Percentiles rank a stretch among this genome's conserved stretches.
Conservation (phyloP, 139 green algal genomes). For the Tetraselmis striata region DNA sequence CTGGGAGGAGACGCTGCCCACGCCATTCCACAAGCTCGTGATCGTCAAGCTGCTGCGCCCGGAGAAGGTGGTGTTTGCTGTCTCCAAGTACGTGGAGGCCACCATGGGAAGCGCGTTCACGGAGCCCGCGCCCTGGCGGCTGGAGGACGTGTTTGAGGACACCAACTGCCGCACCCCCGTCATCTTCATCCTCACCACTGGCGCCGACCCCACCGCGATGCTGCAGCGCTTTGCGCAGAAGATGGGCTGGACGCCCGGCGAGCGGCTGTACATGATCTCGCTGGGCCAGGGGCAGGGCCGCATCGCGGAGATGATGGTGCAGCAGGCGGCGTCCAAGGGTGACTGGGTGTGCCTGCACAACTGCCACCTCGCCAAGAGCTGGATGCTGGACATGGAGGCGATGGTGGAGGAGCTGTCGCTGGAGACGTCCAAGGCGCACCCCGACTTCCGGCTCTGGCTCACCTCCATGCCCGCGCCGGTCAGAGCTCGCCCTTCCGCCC, state of each 20-base stretch:
- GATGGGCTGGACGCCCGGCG: constrained; percentile 43
- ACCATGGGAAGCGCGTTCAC: constrained; percentile 63
- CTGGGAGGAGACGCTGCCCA: constrained; percentile 32
- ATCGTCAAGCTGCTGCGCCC: constrained; percentile 59
- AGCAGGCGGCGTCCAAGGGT: constrained; percentile 39
- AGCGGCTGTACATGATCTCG: constrained; percentile 69
- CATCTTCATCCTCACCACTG: constrained; percentile 82
- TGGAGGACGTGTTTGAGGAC: constrained; percentile 74
- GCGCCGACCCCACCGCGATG: constrained; percentile 65
- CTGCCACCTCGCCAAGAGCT: constrained; percentile 77
- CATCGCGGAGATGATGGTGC: constrained; percentile 41
- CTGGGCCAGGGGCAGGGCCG: constrained; percentile 78
- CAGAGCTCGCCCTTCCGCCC: too few relatives aligned
- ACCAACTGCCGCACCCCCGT: constrained; percentile 57
- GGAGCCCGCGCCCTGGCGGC: constrained; percentile 64
- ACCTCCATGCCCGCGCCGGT: constrained; percentile 59
- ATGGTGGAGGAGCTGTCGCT: constrained; percentile 32
- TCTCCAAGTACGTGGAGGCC: constrained; percentile 42
- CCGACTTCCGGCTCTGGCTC: constrained; percentile 79
- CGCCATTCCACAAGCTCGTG: constrained; percentile 52
- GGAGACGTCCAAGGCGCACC: constrained; percentile 32
- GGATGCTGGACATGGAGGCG: constrained; percentile 55
- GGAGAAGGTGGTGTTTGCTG: constrained; percentile 60
- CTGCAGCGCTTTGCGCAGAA: constrained; percentile 70
- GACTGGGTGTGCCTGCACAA: constrained; percentile 88